Evolutionary conservation across 306 rosid species (phyloP).

Genomic region (Aeschynomene evenia): DNA sequence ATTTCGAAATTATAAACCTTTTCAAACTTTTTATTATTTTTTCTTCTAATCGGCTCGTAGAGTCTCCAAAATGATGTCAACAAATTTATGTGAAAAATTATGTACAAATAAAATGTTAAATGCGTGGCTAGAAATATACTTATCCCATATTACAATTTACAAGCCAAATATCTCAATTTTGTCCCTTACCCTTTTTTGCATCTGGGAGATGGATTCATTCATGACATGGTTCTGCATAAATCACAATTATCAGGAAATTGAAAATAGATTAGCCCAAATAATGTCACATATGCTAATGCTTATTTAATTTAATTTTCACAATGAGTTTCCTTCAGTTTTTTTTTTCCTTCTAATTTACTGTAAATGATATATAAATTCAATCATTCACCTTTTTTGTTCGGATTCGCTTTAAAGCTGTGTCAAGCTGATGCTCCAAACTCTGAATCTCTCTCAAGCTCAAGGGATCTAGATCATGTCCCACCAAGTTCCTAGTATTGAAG

Average conservation of each 20-base stretch:
- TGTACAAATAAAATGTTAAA: too few species aligned
- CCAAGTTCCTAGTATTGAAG: conserved; percentile 44
- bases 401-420: conserved; percentile 66
- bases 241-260: not conserved
- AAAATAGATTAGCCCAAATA: not conserved
- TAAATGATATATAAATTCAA: not conserved
- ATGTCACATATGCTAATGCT: not conserved
- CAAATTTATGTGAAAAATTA: too few species aligned
- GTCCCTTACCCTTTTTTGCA: conserved; percentile 67
- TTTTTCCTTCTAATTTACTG: not conserved
- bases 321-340: not conserved
- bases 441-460: conserved; percentile 72
- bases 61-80: too few species aligned
- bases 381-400: conserved; percentile 65
- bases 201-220: conserved; percentile 60
- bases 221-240: conserved; percentile 60
- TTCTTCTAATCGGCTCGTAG: too few species aligned
- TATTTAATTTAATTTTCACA: not conserved
- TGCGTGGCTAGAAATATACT: too few species aligned
- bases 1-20: too few species aligned
- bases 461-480: conserved; percentile 63
- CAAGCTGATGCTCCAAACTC: conserved; percentile 73
- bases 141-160: not conserved
- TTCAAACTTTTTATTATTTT: too few species aligned
- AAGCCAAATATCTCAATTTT: too few species aligned